A percentile compares a stretch with the other conserved stretches of the same genome.
phyloP scores from a whole-genome alignment of 148 eudicot genomes.

The Salicornia ramosissima region DNA sequence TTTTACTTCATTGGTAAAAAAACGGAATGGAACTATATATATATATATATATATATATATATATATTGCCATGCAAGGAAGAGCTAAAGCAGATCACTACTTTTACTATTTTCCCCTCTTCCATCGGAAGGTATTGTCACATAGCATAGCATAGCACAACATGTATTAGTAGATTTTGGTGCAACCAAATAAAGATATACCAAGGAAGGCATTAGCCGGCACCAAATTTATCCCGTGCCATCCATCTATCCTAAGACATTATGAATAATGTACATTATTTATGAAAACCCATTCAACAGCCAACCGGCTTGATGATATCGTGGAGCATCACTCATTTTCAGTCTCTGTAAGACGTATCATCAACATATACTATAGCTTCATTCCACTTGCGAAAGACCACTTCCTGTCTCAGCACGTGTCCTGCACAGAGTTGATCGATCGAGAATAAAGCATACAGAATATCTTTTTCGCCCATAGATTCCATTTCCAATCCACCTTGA shows the following conservation, averaged over 20 bases:
- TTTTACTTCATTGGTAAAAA: too few relatives aligned
- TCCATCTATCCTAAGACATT: not conserved
- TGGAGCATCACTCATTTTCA: conserved; percentile 8
- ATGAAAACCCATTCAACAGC: conserved; percentile 10
- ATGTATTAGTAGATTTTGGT: not conserved
- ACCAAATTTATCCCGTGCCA: not conserved
- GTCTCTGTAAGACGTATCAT: not conserved
- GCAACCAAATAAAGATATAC: not conserved
- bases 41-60: too few relatives aligned
- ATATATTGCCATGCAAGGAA: not conserved
- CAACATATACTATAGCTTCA: conserved; percentile 17
- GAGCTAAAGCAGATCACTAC: not conserved
- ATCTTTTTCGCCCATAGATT: not conserved
- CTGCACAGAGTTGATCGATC: conserved; percentile 25
- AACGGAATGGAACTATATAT: too few relatives aligned
- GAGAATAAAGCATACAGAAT: not conserved
- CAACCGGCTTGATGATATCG: not conserved
- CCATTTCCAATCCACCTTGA: not conserved
- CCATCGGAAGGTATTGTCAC: not conserved
- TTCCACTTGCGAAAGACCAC: conserved; percentile 61
- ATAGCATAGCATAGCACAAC: not conserved
- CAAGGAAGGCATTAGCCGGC: not conserved
- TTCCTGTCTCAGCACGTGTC: conserved; percentile 56
- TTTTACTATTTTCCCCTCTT: not conserved
- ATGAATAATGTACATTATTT: conserved; percentile 4